phyloP scores from a whole-genome alignment of 2,329 filamentous ascomycete species.

The Aureobasidium zeae region DNA sequence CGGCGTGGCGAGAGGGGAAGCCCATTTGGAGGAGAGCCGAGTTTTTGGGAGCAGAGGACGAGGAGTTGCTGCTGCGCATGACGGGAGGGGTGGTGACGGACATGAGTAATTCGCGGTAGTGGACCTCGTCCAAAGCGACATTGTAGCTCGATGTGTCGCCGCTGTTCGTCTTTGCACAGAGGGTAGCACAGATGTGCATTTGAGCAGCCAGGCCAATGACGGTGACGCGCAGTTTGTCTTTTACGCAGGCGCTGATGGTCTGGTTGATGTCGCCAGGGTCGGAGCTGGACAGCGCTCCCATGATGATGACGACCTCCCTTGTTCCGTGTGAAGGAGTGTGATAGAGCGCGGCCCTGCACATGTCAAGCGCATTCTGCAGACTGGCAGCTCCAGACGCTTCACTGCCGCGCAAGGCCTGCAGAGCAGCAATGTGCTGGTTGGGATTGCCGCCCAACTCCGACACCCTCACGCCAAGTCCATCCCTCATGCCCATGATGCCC shows the following conservation, averaged over 20 bases:
- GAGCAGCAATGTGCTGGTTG: constrained; percentile 70
- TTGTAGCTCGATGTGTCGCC: constrained; percentile 69
- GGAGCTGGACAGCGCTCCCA: constrained; percentile 79
- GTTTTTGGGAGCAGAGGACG: constrained; percentile 6
- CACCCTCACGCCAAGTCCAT: constrained; percentile 76
- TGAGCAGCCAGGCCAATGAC: constrained; percentile 87
- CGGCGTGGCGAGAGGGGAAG: constrained; percentile 79
- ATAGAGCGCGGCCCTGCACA: constrained; percentile 85
- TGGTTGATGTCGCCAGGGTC: constrained; percentile 94
- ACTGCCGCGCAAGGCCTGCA: constrained; percentile 47
- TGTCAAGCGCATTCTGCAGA: constrained; percentile 90
- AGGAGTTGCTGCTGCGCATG: constrained; percentile 44
- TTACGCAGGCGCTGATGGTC: constrained; percentile 69
- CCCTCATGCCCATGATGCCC: constrained; percentile 84
- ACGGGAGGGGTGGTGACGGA: constrained; percentile 82
- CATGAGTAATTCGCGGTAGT: constrained; percentile 84
- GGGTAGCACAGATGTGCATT: constrained; percentile 82
- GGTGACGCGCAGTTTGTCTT: constrained; percentile 75
- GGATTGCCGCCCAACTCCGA: constrained; percentile 90
- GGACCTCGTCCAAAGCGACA: constrained; percentile 75
- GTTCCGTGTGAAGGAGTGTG: constrained; percentile 91
- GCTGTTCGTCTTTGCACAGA: constrained; percentile 78
- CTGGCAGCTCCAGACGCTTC: constrained; percentile 43
- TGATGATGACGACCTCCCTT: constrained; percentile 82
- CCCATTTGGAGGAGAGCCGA: constrained; percentile 85